Conservation (phyloP, 257 asterid species). For the Lavandula angustifolia region DNA sequence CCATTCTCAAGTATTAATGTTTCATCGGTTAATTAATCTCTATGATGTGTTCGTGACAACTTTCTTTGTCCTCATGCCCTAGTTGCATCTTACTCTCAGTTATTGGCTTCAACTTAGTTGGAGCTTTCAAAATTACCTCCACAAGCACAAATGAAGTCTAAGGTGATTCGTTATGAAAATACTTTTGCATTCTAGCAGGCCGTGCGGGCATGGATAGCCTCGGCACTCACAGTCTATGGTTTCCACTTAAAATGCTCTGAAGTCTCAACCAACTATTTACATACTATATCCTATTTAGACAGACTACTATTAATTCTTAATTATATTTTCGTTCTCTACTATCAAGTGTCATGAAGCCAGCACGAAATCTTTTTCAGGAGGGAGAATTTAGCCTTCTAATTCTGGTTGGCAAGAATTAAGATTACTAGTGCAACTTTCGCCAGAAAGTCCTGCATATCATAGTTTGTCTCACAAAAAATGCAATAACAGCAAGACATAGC, state of each 20-base stretch:
- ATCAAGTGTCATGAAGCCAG: neutral
- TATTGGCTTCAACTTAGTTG: conserved; percentile 11
- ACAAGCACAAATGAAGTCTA: conserved; percentile 17
- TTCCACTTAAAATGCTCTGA: neutral
- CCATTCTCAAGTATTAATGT: neutral
- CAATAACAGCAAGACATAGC: neutral
- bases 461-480: neutral
- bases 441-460: neutral
- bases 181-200: conserved; percentile 9
- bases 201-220: conserved; percentile 14
- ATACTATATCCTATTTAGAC: neutral
- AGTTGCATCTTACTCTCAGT: conserved; percentile 10
- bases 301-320: neutral
- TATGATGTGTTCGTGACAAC: conserved; percentile 6
- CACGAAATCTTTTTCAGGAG: neutral
- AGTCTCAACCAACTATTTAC: neutral
- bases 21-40: neutral
- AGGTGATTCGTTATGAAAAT: conserved; percentile 11
- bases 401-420: neutral
- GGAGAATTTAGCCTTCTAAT: neutral
- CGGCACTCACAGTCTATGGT: conserved; percentile 20
- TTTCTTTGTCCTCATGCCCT: neutral
- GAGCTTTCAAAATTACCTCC: conserved; percentile 17
- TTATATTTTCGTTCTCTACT: neutral
- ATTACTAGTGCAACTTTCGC: conserved; percentile 15